Evolutionary conservation across 352 stramenopile genomes (phyloP), one percentile per base, ranked within the genome.

Genomic region (Phytophthora sp.): DNA sequence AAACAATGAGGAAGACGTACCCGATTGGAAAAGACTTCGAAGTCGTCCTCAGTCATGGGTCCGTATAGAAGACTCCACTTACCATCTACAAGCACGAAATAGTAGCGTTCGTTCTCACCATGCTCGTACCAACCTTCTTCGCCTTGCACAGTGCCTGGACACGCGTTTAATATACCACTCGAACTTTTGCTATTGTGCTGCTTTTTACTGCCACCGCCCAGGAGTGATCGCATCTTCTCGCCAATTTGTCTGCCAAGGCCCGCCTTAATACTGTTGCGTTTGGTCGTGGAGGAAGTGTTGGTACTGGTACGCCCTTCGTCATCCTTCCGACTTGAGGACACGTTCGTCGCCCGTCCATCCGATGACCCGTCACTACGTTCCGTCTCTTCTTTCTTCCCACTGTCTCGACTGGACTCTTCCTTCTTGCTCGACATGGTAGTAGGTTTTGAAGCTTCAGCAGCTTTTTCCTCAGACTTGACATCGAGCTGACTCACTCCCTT

Each of bases 111-210:
- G 42, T 90, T 90, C 68, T 93, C 87, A 31, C 87, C 87, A 58
- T 95, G 87, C 60, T 95, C 85, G 68, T 95, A 95, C 87, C 87
- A 95, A 15, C 87, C 87, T 76, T 95, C 87, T 39, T 95, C 87
- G 44, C 87, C 87, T 68, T 95, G 87, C 12, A 86, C 71, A 16
- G 87, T 95, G 30, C 85, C 84, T 7, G 80, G 58, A 63, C 87
- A 95, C 7, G 87, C 84, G 56, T 93, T 95, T 21, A 95, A 57
- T 46, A 95, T 93, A 26, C 86, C 86, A 24, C 83, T 91, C 38
- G 84, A 86, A 60, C 62, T 82, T 65, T 91, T 92, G 59, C 66
- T 76, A 51, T 72, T 72, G 7, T 76, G 73, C 21, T 70, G 78
- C 52, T 95, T 95, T 60, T 91, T 91, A 46, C 74, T 82, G 11